Evolutionary conservation across 2,329 filamentous ascomycete genomes (phyloP), one percentile per base, ranked within the genome.

Genomic region (Apiospora aurea): DNA sequence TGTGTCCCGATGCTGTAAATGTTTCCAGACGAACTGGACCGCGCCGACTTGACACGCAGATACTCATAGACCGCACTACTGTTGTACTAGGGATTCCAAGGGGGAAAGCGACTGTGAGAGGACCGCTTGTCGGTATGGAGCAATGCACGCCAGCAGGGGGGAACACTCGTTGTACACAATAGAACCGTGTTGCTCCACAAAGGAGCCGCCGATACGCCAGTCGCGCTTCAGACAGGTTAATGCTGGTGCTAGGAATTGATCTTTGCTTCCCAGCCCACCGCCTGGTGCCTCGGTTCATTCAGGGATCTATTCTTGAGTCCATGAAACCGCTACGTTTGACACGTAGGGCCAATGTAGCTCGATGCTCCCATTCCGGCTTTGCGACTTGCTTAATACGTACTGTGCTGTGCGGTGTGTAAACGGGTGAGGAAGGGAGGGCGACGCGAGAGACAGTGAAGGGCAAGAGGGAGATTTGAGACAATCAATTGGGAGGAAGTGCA

Each of bases 371-470:
- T 64, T 13, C n/a, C 57, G 4, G 29, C 34, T 64, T 41, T 34
- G 68, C 66, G 57, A 70, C 41, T 49, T 64, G 38, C 57, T 41
- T 10, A 64, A 64, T 64, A 64, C 57, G 29, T 64, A 64, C 57
- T 64, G 57, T 64, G 57, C 57, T 64, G 57, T 64, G 57, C 57
- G 21, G 57, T n/a, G 57, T 6, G 29, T 11, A 34, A 34, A 64
- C n/a, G 46, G 46, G 69, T 71, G 71, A 74, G 74, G 70, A 71
- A 64, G 69, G 69, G 72, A 73, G 74, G 70, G 66, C 74, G 70
- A 72, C 66, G 71, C 70, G 74, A 73, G 74, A 71, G 72, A 74
- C 76, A 75, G 72, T 64, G 29, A 67, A 71, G 72, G 26, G 26
- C 26, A 29, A 29, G 70, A 69, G 70, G 67, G 44, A 69, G 71